These are phyloP conservation scores for Hypomyces rosellus DNA, from an alignment of 2,329 filamentous ascomycete genomes.

Conservation along the genomic window DNA sequence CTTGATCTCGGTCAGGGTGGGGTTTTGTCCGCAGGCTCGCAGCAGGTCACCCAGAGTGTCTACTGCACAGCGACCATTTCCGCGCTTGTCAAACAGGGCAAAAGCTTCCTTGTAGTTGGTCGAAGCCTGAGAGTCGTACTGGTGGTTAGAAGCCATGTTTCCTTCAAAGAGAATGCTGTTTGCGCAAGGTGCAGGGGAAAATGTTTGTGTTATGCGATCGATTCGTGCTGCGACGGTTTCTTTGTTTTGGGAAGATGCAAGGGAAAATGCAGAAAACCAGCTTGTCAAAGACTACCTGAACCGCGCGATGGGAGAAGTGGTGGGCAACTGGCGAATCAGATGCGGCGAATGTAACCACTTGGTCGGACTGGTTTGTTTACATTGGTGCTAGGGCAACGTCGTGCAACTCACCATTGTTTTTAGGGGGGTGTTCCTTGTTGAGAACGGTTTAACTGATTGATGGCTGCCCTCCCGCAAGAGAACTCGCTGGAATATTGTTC, in stretches of 20 bases:
- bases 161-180: conserved; percentile 1
- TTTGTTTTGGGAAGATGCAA: not conserved
- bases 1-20: conserved; percentile 84
- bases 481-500: too few relatives aligned
- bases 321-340: conserved; percentile 6
- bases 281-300: not conserved
- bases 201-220: not conserved
- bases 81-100: conserved; percentile 98
- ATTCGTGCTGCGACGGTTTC: not conserved
- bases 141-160: conserved; percentile 44
- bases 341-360: conserved; percentile 4
- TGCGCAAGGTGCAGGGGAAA: not conserved
- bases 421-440: conserved; percentile 2
- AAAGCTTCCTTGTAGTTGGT: conserved; percentile 99
- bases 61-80: conserved; percentile 82
- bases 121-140: conserved; percentile 54
- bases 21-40: conserved; percentile 96
- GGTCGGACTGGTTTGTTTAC: conserved; percentile 10
- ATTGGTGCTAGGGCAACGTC: conserved; percentile 13
- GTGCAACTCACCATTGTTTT: conserved; percentile 14
- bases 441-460: too few relatives aligned
- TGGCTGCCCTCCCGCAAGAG: too few relatives aligned
- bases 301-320: not conserved
- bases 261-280: not conserved
- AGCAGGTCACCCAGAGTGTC: conserved; percentile 88